A percentile compares a stretch with the other conserved stretches of the same genome.
phyloP scores from a whole-genome alignment of 2,329 filamentous ascomycete species.

The Colletotrichum higginsianum region DNA sequence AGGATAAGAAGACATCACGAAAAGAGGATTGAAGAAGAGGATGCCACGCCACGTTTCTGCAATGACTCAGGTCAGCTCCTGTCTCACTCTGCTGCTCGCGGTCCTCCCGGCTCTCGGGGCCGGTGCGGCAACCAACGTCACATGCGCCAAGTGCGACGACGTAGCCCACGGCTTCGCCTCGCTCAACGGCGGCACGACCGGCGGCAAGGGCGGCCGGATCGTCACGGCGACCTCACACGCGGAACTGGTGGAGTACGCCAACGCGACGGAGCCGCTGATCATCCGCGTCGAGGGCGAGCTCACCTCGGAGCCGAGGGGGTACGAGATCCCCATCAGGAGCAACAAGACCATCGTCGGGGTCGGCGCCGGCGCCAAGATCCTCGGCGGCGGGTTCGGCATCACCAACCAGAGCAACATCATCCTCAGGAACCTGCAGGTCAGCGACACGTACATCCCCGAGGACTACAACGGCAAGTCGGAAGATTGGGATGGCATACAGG shows the following conservation, averaged over 20 bases:
- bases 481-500: constrained; percentile 5
- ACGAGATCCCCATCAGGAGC: constrained; percentile 58
- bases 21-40: too few relatives aligned
- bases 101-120: neutral
- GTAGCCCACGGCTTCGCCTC: constrained; percentile 42
- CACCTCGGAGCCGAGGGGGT: constrained; percentile 45
- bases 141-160: constrained; percentile 7
- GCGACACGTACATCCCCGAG: constrained; percentile 55
- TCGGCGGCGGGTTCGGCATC: constrained; percentile 60
- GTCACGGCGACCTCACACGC: constrained; percentile 35
- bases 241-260: constrained; percentile 8
- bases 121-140: neutral
- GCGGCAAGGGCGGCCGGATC: constrained; percentile 39
- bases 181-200: constrained; percentile 44
- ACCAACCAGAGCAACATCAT: constrained; percentile 65
- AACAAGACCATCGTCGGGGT: constrained; percentile 66
- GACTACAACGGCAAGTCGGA: constrained; percentile 14
- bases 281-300: constrained; percentile 61
- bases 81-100: neutral
- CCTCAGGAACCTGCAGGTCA: constrained; percentile 65
- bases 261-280: constrained; percentile 44
- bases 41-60: neutral
- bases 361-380: constrained; percentile 54
- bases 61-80: neutral
- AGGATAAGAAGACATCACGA: too few relatives aligned